Conservation (phyloP, 1,139 yeast species). For the Diutina pseudorugosa region DNA sequence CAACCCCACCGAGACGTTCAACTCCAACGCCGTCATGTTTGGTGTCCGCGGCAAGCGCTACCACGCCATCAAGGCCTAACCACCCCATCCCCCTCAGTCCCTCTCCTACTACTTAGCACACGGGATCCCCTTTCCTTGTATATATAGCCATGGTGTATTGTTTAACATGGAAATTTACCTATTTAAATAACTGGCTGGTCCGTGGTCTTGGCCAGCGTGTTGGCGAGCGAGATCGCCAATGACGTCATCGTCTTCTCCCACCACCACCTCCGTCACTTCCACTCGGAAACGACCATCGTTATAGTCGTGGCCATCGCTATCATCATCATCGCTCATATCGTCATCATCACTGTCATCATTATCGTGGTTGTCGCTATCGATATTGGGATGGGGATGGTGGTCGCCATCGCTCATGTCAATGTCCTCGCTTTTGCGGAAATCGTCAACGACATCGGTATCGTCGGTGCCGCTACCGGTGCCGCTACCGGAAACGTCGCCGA, state of each 20-base stretch:
- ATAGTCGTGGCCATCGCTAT: conserved; percentile 13
- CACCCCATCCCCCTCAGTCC: too few relatives aligned
- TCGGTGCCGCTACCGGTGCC: background rate
- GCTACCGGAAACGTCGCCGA: conserved; percentile 1
- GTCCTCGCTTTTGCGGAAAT: conserved; percentile 1
- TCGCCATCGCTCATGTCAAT: conserved; percentile 1
- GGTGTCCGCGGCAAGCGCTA: conserved; percentile 95
- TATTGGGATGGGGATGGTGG: too few relatives aligned
- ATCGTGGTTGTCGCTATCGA: too few relatives aligned
- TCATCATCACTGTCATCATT: conserved; percentile 3
- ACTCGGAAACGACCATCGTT: conserved; percentile 25
- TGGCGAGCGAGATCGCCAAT: background rate
- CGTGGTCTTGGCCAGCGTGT: too few relatives aligned
- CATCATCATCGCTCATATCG: conserved; percentile 5
- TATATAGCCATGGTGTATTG: background rate
- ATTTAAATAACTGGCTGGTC: background rate
- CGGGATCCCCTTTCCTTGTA: conserved; percentile 10
- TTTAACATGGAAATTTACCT: background rate
- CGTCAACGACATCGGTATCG: conserved; percentile 7
- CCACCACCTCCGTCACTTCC: conserved; percentile 40
- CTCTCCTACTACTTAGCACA: too few relatives aligned
- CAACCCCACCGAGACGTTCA: conserved; percentile 87
- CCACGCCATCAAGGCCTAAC: conserved; percentile 57
- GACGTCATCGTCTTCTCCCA: conserved; percentile 22
- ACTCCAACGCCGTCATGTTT: conserved; percentile 77